Evolutionary conservation across 768 basidiomycete species (phyloP).

Genomic region (Artomyces pyxidatus): DNA sequence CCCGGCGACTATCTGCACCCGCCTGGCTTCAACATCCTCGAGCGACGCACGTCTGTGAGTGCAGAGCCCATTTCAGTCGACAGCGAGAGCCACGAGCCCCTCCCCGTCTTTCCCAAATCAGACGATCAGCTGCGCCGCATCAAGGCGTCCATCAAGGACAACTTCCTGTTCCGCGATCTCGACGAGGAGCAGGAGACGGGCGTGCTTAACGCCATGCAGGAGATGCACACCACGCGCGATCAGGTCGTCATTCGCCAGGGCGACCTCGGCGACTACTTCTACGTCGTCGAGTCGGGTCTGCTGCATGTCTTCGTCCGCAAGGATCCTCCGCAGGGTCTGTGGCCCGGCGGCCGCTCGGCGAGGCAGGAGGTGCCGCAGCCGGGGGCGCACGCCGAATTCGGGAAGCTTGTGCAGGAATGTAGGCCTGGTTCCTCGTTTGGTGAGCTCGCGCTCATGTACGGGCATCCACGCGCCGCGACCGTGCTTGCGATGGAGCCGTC

Average conservation of each 20-base stretch:
- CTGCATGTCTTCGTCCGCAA: constrained; percentile 77
- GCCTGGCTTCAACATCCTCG: constrained; percentile 71
- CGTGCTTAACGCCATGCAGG: constrained; percentile 93
- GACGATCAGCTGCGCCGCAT: constrained; percentile 82
- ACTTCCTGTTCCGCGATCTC: constrained; percentile 93
- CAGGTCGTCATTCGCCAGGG: constrained; percentile 96
- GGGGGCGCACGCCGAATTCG: constrained; percentile 62
- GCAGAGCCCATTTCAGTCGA: constrained; percentile 93
- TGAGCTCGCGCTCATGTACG: constrained; percentile 97
- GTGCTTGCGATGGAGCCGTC: constrained; percentile 78
- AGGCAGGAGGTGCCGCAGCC: constrained; percentile 54
- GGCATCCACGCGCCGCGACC: constrained; percentile 90
- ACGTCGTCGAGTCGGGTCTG: constrained; percentile 87
- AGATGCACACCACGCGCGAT: constrained; percentile 58
- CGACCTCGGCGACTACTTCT: constrained; percentile 95
- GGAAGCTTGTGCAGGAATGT: constrained; percentile 80
- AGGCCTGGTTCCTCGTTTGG: constrained; percentile 84
- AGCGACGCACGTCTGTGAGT: constrained; percentile 88
- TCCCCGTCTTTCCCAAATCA: constrained; percentile 73
- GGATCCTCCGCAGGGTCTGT: constrained; percentile 49
- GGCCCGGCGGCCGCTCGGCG: constrained; percentile 38
- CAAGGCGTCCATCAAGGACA: constrained; percentile 75
- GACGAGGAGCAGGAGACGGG: constrained; percentile 94
- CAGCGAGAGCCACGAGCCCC: constrained; percentile 51
- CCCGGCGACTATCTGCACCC: constrained; percentile 65